These are phyloP conservation scores for Picea mariana DNA, from an alignment of 83 land plant species.

Conservation along the genomic window DNA sequence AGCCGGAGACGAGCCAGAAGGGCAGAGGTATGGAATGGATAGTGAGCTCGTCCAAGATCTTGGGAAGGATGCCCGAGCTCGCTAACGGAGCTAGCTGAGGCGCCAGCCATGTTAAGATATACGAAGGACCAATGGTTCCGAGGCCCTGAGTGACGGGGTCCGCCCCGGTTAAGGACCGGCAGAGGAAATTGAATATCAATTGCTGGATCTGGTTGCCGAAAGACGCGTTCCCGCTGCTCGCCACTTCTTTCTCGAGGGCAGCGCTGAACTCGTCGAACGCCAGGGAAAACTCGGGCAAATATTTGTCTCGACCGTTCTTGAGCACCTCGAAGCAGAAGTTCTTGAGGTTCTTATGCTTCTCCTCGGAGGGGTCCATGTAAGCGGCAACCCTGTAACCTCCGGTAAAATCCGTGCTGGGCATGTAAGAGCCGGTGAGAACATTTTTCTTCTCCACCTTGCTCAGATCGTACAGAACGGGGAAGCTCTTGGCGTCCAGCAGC, in stretches of 20 bases:
- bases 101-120: slow-evolving; percentile 39
- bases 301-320: slow-evolving; percentile 16
- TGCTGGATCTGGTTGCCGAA: slow-evolving; percentile 25
- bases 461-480: slow-evolving; percentile 66
- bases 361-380: slow-evolving; percentile 70
- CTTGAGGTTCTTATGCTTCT: slow-evolving; percentile 56
- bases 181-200: slow-evolving; percentile 41
- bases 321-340: slow-evolving; percentile 37
- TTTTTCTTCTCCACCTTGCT: slow-evolving; percentile 63
- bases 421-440: slow-evolving; percentile 61
- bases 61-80: slow-evolving; percentile 34
- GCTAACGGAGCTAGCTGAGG: slow-evolving; percentile 49
- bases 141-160: slow-evolving; percentile 28
- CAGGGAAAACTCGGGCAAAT: slow-evolving; percentile 48
- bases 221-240: slow-evolving; percentile 28
- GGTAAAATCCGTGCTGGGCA: slow-evolving; percentile 58
- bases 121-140: slow-evolving; percentile 19
- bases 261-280: slow-evolving; percentile 21
- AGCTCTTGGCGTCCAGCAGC: slow-evolving; percentile 63
- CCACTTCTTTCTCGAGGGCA: slow-evolving; percentile 23
- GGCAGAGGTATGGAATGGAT: slow-evolving; percentile 55
- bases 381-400: slow-evolving; percentile 60
- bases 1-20: slow-evolving; percentile 24
- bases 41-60: slow-evolving; percentile 36
- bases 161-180: slow-evolving; percentile 19